A percentile compares a stretch with the other conserved stretches of the same genome.
Evolutionary conservation across 1,139 yeast genomes (phyloP).

Genomic region (Pichia sp.): DNA sequence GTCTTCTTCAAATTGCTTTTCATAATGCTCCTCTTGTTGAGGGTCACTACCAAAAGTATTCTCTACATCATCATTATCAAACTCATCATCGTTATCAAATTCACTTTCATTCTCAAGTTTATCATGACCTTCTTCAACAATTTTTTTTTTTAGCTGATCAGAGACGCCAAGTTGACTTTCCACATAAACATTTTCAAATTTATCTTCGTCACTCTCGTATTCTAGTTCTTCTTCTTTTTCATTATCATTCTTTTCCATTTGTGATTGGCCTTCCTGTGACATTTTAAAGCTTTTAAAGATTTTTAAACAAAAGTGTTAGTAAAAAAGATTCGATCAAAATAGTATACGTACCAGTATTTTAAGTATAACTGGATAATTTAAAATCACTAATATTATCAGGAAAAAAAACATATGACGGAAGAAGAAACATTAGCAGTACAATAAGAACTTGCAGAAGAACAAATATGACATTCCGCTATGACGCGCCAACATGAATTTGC

Average conservation of each 20-base stretch:
- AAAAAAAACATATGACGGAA: background rate
- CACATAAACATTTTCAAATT: conserved; percentile 1
- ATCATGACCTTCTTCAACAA: background rate
- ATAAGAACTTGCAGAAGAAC: background rate
- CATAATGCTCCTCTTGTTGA: background rate
- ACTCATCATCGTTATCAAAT: background rate
- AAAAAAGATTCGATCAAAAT: background rate
- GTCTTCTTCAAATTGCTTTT: conserved; percentile 1
- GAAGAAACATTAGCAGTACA: background rate
- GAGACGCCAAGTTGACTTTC: conserved; percentile 1
- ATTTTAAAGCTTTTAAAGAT: background rate
- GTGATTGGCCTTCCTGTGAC: background rate
- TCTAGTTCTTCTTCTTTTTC: conserved; percentile 7
- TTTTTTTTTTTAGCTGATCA: background rate
- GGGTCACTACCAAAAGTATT: conserved; percentile 2
- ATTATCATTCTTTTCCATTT: background rate
- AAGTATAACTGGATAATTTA: background rate
- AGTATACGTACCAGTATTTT: background rate
- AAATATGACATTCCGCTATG: background rate
- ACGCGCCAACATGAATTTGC: background rate
- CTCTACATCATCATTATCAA: conserved; percentile 1
- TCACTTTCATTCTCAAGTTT: background rate
- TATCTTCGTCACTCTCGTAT: conserved; percentile 11
- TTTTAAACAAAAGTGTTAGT: background rate
- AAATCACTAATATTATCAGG: background rate